phyloP scores from a whole-genome alignment of 1,284 basidiomycete genomes.

The Mycosarcoma mackinlayi region DNA sequence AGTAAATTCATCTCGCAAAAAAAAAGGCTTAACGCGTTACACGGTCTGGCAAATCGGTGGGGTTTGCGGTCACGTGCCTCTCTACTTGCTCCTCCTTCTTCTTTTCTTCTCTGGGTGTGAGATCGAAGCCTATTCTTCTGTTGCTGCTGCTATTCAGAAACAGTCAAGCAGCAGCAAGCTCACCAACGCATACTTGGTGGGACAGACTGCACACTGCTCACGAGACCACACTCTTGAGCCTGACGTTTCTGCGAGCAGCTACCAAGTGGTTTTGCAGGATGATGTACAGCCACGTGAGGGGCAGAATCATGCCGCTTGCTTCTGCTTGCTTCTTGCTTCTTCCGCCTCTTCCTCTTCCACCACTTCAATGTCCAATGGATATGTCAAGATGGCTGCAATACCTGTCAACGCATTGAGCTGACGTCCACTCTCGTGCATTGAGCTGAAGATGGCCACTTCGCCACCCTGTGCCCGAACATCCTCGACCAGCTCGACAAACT shows the following conservation, averaged over 20 bases:
- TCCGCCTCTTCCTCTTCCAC: slow-evolving; percentile 72
- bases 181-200: no score
- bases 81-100: no score
- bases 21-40: slow-evolving; percentile 15
- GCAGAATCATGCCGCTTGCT: slow-evolving; percentile 5
- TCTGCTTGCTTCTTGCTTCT: slow-evolving; percentile 27
- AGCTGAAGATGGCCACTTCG: slow-evolving; percentile 94
- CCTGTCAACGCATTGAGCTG: slow-evolving; percentile 93
- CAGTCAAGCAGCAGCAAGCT: no score
- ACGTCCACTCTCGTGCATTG: slow-evolving; percentile 94
- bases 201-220: background rate
- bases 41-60: slow-evolving; percentile 8
- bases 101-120: slow-evolving; percentile 6
- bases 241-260: background rate
- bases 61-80: slow-evolving; percentile 14
- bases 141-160: no score
- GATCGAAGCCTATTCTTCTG: background rate
- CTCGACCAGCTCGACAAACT: slow-evolving; percentile 89
- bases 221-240: no score
- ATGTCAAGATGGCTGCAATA: slow-evolving; percentile 93
- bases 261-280: background rate
- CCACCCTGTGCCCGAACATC: slow-evolving; percentile 87
- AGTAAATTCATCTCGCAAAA: no score
- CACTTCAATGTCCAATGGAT: slow-evolving; percentile 89
- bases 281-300: background rate